Evolutionary conservation across 176 grass and related monocot species (phyloP).

Genomic region (Pontederia paniculata): DNA sequence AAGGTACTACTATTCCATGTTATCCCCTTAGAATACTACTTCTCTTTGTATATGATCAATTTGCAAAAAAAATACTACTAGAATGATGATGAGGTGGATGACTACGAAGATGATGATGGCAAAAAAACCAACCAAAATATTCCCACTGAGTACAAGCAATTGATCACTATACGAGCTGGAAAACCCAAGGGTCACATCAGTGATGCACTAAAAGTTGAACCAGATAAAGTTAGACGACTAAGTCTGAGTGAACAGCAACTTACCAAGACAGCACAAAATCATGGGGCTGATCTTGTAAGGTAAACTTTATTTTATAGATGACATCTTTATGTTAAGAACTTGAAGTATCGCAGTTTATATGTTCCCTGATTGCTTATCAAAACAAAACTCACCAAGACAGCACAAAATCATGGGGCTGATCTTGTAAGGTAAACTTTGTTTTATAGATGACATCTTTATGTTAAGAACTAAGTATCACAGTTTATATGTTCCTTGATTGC

Average conservation of each 20-base stretch:
- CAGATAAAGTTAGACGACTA: constrained; percentile 11
- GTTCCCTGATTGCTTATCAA: background rate
- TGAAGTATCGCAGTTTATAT: background rate
- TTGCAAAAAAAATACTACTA: background rate
- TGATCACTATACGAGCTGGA: constrained; percentile 19
- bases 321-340: background rate
- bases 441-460: background rate
- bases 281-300: constrained; percentile 15
- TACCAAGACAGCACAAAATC: constrained; percentile 3
- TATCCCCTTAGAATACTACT: background rate
- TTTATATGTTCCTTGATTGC: background rate
- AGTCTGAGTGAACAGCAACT: constrained; percentile 22
- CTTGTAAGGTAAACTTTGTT: constrained; percentile 9
- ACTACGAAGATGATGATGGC: constrained; percentile 7
- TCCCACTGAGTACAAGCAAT: constrained; percentile 4
- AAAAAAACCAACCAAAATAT: constrained; percentile 1
- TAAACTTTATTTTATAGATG: background rate
- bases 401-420: constrained; percentile 8
- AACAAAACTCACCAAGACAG: constrained; percentile 10
- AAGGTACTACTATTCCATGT: constrained; percentile 4
- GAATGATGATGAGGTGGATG: background rate
- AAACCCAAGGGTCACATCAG: constrained; percentile 13
- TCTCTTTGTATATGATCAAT: constrained; percentile 1
- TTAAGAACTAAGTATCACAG: background rate
- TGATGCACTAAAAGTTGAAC: constrained; percentile 18